These are phyloP conservation scores for Conidiobolus coronatus DNA, from an alignment of 371 early-diverging fungal genomes.

Conservation along the genomic window DNA sequence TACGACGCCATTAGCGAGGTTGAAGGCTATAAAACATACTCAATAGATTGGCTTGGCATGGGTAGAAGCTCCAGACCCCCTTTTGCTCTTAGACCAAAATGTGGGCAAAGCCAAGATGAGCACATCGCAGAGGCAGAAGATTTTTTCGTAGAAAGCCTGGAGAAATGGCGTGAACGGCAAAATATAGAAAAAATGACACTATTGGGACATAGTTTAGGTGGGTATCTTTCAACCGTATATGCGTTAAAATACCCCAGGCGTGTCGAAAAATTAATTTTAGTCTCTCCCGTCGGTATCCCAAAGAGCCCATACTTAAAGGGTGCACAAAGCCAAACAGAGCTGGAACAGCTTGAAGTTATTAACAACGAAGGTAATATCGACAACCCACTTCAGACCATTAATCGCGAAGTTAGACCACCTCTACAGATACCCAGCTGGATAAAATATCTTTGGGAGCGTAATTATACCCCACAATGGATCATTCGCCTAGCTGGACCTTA, in stretches of 20 bases:
- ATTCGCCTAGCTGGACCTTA: slow-evolving; percentile 54
- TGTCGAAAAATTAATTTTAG: slow-evolving; percentile 73
- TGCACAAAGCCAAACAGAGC: slow-evolving; percentile 7
- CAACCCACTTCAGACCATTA: background rate
- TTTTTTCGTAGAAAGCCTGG: slow-evolving; percentile 79
- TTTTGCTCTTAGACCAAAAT: slow-evolving; percentile 19
- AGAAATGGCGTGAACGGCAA: slow-evolving; percentile 62
- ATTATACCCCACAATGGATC: slow-evolving; percentile 61
- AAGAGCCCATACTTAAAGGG: slow-evolving; percentile 13
- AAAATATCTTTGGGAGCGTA: slow-evolving; percentile 31
- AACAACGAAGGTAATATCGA: slow-evolving; percentile 12
- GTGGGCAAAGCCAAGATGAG: slow-evolving; percentile 19
- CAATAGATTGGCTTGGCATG: slow-evolving; percentile 83
- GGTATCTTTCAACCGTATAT: slow-evolving; percentile 70
- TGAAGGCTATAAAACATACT: slow-evolving; percentile 41
- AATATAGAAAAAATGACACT: slow-evolving; percentile 62
- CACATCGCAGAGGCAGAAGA: slow-evolving; percentile 34
- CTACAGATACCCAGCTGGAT: slow-evolving; percentile 20
- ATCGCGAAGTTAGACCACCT: slow-evolving; percentile 1
- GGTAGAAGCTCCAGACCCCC: slow-evolving; percentile 53
- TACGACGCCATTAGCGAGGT: slow-evolving; percentile 37
- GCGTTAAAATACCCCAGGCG: slow-evolving; percentile 66
- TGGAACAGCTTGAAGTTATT: slow-evolving; percentile 6
- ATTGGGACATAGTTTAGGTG: slow-evolving; percentile 68
- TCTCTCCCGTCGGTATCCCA: slow-evolving; percentile 57